These are phyloP conservation scores for Coniochaeta sp. DNA, from an alignment of 2,329 filamentous ascomycete genomes.

Conservation along the genomic window DNA sequence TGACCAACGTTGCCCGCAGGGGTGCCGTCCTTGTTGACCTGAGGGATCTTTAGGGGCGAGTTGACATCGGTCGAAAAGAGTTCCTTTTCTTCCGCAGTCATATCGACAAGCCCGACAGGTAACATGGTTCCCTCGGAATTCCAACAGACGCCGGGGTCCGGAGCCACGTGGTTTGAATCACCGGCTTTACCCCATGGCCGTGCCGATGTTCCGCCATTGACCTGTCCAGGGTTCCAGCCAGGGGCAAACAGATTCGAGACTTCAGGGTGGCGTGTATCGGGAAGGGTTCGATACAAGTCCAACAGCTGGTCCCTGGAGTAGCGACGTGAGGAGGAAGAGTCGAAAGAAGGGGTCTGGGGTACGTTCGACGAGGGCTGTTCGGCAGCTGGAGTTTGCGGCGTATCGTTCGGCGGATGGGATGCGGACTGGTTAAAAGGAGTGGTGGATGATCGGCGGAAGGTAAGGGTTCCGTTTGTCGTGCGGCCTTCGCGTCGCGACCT, in stretches of 20 bases:
- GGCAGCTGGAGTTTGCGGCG: constrained; percentile 21
- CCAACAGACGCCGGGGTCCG: constrained; percentile 92
- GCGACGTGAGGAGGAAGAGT: constrained; percentile 44
- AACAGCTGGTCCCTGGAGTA: constrained; percentile 78
- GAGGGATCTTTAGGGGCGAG: constrained; percentile 81
- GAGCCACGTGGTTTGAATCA: constrained; percentile 60
- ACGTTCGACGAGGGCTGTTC: constrained; percentile 10
- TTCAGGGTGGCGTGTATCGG: constrained; percentile 46
- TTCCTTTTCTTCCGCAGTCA: constrained; percentile 59
- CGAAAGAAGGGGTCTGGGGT: constrained; percentile 17
- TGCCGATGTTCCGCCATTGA: constrained; percentile 52
- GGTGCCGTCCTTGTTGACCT: constrained; percentile 59
- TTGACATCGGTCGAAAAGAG: constrained; percentile 83
- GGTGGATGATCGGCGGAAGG: constrained; percentile 57
- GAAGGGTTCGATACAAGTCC: constrained; percentile 54
- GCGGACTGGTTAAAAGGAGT: constrained; percentile 36
- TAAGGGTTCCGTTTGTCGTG: constrained; percentile 55
- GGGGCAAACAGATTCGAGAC: constrained; percentile 63
- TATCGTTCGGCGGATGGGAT: constrained; percentile 19
- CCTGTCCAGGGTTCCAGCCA: constrained; percentile 71
- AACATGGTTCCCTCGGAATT: constrained; percentile 62
- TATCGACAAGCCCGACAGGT: constrained; percentile 66
- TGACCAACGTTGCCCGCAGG: constrained; percentile 40
- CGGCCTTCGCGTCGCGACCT: constrained; percentile 55
- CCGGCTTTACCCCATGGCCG: constrained; percentile 71